These are phyloP conservation scores for Blastobotrys robertii DNA, from an alignment of 805 yeast genomes.

Conservation along the genomic window DNA sequence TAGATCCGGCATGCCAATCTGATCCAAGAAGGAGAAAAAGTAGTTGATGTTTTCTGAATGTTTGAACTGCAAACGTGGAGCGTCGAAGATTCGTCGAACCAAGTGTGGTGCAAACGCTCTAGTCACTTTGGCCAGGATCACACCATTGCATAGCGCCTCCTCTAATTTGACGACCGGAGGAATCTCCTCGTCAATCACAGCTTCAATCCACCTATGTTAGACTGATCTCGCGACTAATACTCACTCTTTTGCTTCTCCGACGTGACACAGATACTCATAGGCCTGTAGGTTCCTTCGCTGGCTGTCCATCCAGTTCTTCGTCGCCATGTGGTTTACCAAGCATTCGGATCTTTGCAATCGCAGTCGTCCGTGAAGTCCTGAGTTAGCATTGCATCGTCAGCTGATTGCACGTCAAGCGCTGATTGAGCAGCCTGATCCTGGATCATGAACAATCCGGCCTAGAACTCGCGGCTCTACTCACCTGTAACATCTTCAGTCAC, in stretches of 20 bases:
- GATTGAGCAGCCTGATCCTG: too few species aligned
- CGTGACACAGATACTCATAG: constrained; percentile 73
- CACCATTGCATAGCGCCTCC: constrained; percentile 72
- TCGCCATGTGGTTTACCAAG: constrained; percentile 15
- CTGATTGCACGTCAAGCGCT: too few species aligned
- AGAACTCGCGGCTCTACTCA: neutral
- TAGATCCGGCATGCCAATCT: constrained; percentile 70
- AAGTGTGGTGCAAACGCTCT: constrained; percentile 58
- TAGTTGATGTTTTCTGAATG: constrained; percentile 89
- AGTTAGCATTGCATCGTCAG: too few species aligned
- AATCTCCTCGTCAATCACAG: constrained; percentile 46
- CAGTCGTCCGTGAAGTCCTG: constrained; percentile 25
- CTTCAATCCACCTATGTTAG: constrained; percentile 51
- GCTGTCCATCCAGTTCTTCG: constrained; percentile 31
- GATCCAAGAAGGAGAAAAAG: constrained; percentile 59
- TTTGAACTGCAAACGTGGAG: constrained; percentile 65
- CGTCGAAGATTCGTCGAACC: constrained; percentile 44
- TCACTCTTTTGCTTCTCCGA: constrained; percentile 60
- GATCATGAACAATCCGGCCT: too few species aligned
- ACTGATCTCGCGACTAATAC: constrained; percentile 3
- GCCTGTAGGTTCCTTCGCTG: constrained; percentile 39
- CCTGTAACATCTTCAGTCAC: constrained; percentile 24
- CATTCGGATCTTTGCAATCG: constrained; percentile 25
- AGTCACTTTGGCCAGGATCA: constrained; percentile 70
- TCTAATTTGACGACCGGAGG: constrained; percentile 52